Evolutionary conservation across 1,284 basidiomycete genomes (phyloP), one percentile per base, ranked within the genome.

Genomic region (Violaceomyces palustris): DNA sequence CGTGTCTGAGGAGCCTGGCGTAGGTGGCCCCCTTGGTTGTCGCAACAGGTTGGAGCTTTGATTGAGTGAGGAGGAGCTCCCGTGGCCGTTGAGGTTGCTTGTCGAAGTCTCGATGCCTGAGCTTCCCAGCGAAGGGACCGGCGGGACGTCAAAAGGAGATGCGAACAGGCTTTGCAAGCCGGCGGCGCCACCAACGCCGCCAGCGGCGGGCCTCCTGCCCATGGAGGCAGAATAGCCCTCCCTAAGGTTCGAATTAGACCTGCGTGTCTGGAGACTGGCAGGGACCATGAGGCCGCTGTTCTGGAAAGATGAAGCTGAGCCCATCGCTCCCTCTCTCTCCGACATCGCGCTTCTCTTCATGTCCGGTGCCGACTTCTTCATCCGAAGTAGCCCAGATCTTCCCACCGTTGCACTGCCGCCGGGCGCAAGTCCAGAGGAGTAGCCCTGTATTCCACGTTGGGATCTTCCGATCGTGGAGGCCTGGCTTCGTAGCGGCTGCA

Each of bases 161-260:
- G 63, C 50, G 40, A 72, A 72, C 18, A 71, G 49, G 23, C 46
- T 64, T 39, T 60, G 55, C 17, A 64, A 39, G 9, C 55, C 58
- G 9, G 60, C 57, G 2, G 63, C 62, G 9, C 54, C 54, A n/a
- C 61, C 54, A 10, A 51, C 39, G 18, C 58, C 64, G 19, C 46
- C 57, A 12, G 51, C 48, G 12, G 45, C 51, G 6, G 57, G 39
- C 65, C 83, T 80, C 27, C 53, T 41, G 22, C 64, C 64, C 37
- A 54, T 45, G 3, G 65, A 58, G 14, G 56, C 48, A 9, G 61
- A 47, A 25, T 63, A 64, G 18, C 56, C 55, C 22, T 72, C 70
- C 27, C 63, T 41, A 14, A 67, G 47, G 27, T 62, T 68, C 11
- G 49, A 36, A 22, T 62, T 67, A 23, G 60, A 61, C 40, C 51